These are phyloP conservation scores for Verticillium nonalfalfae DNA, from an alignment of 2,329 filamentous ascomycete species.

Conservation along the genomic window DNA sequence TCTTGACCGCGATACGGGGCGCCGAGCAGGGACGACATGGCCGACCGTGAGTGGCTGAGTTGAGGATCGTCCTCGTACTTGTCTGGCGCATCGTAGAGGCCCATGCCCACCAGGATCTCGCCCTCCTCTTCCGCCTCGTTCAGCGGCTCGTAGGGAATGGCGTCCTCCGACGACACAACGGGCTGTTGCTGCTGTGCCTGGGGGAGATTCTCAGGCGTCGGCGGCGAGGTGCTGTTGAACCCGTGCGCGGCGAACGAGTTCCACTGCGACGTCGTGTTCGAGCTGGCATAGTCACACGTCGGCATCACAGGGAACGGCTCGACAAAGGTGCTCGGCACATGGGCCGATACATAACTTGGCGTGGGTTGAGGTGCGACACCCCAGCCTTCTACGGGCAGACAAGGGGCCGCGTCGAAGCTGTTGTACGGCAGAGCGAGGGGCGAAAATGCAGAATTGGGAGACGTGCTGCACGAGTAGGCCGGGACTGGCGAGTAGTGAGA, in stretches of 20 bases:
- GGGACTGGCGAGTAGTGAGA: conserved; percentile 46
- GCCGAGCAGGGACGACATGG: conserved; percentile 48
- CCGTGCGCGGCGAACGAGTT: conserved; percentile 36
- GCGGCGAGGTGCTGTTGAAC: conserved; percentile 45
- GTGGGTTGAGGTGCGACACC: conserved; percentile 21
- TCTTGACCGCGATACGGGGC: conserved; percentile 36
- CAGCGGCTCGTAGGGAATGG: conserved; percentile 40
- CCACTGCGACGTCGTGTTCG: conserved; percentile 30
- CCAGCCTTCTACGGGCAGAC: conserved; percentile 32
- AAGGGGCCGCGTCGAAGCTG: conserved; percentile 28
- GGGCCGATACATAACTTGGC: conserved; percentile 19
- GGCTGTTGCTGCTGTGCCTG: conserved; percentile 42
- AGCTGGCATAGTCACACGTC: conserved; percentile 11
- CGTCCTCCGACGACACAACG: conserved; percentile 39
- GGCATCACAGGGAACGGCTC: conserved; percentile 24
- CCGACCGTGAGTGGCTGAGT: conserved; percentile 47
- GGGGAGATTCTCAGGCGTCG: conserved; percentile 53
- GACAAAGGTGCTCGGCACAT: conserved; percentile 14
- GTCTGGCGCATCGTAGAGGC: conserved; percentile 70
- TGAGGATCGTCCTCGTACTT: conserved; percentile 42
- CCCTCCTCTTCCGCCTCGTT: conserved; percentile 51
- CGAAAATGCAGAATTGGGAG: conserved; percentile 48
- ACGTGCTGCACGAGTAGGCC: conserved; percentile 52
- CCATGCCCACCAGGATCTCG: conserved; percentile 76
- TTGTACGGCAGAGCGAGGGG: conserved; percentile 43